Evolutionary conservation across 1,284 basidiomycete genomes (phyloP).

Genomic region (Ceratobasidium sp.): DNA sequence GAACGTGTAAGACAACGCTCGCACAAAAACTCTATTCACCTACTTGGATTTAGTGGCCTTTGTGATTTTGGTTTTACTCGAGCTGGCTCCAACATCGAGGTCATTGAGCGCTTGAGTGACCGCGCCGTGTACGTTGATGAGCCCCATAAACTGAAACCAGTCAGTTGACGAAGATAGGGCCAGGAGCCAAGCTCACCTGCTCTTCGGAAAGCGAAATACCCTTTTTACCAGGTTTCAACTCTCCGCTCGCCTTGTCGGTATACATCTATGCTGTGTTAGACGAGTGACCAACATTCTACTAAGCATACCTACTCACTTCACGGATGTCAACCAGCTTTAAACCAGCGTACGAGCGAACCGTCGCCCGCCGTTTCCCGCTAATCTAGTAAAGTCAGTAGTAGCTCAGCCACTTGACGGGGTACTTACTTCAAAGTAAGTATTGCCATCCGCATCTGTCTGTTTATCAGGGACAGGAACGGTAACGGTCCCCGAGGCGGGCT

Average conservation of each 20-base stretch:
- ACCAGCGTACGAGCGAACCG: conserved; percentile 8
- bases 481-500: neutral
- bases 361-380: conserved; percentile 28
- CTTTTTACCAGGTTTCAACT: conserved; percentile 33
- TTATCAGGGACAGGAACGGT: conserved; percentile 16
- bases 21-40: neutral
- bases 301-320: conserved; percentile 8
- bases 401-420: neutral
- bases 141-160: conserved; percentile 15
- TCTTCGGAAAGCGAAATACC: conserved; percentile 27
- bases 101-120: conserved; percentile 29
- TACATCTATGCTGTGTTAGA: conserved; percentile 12
- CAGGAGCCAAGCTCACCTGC: neutral
- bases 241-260: conserved; percentile 16
- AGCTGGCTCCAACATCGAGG: neutral
- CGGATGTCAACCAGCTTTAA: conserved; percentile 35
- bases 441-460: conserved; percentile 31
- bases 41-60: conserved; percentile 13
- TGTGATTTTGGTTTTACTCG: conserved; percentile 1
- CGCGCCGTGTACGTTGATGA: conserved; percentile 13
- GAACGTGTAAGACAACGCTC: neutral
- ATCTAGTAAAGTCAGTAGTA: neutral
- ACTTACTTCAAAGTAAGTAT: conserved; percentile 33
- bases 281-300: neutral
- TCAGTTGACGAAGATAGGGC: neutral